Conservation (phyloP, 106 monocot species). For the Apostasia shenzhenica region DNA sequence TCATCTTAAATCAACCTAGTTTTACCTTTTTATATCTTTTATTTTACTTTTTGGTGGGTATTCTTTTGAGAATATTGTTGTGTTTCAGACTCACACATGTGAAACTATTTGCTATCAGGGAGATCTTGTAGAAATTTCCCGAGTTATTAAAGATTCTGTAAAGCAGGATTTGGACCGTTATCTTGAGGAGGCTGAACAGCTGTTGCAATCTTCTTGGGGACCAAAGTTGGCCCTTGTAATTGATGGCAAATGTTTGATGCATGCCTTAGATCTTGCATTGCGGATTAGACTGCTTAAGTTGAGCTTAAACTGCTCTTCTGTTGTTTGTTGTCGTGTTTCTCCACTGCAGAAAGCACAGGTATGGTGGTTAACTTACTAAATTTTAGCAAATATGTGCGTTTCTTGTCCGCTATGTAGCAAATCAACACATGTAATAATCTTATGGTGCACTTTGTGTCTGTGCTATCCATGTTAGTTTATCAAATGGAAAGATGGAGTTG, state of each 20-base stretch:
- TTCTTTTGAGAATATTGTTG: too few relatives aligned
- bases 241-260: conserved; percentile 99
- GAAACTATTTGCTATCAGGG: conserved; percentile 38
- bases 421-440: too few relatives aligned
- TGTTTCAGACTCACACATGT: too few relatives aligned
- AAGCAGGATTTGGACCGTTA: conserved; percentile 56
- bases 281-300: conserved; percentile 77
- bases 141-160: conserved; percentile 72
- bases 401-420: too few relatives aligned
- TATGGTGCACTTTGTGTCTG: too few relatives aligned
- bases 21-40: too few relatives aligned
- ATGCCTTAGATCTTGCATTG: conserved; percentile 92
- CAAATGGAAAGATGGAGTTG: too few relatives aligned
- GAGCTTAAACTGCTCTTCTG: conserved; percentile 85
- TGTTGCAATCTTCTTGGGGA: conserved; percentile 23
- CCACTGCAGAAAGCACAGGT: conserved; percentile 99
- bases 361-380: background rate
- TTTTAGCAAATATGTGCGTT: too few relatives aligned
- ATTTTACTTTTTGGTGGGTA: too few relatives aligned
- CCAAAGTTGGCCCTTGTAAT: conserved; percentile 82
- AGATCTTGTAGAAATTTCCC: conserved; percentile 80
- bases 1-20: too few relatives aligned
- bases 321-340: conserved; percentile 98
- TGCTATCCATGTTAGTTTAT: too few relatives aligned
- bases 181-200: conserved; percentile 70